Conservation (phyloP, 352 stramenopile genomes). For the Blastocystis sp. region DNA sequence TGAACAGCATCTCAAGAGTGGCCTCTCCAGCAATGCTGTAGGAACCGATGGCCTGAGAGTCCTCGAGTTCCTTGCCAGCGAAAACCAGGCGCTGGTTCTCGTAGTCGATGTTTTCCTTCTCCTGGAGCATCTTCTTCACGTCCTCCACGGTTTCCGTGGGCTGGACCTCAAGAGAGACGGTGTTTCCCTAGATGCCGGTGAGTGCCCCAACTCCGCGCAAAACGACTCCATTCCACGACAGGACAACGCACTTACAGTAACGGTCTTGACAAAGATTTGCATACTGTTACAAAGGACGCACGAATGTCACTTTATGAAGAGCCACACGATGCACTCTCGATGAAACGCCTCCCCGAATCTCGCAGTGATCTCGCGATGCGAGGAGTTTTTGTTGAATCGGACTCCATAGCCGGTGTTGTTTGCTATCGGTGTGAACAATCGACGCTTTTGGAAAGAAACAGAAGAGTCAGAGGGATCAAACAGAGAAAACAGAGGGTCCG, state of each 20-base stretch:
- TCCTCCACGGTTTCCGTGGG: slow-evolving; percentile 54
- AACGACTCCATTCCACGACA: not conserved
- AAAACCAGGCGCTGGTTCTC: slow-evolving; percentile 78
- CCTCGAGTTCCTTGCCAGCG: slow-evolving; percentile 77
- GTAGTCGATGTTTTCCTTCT: slow-evolving; percentile 68
- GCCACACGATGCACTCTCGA: not conserved
- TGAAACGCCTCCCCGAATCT: slow-evolving; percentile 16
- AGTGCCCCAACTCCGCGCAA: not conserved
- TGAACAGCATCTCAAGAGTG: slow-evolving; percentile 74
- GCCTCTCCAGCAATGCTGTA: slow-evolving; percentile 78
- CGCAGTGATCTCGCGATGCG: not conserved
- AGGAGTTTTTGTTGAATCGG: too few species aligned
- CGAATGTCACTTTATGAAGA: slow-evolving; percentile 67
- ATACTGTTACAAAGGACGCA: slow-evolving; percentile 38
- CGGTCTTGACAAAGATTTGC: slow-evolving; percentile 71
- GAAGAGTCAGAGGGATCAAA: not conserved
- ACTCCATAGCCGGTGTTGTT: too few species aligned
- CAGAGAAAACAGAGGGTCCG: not conserved
- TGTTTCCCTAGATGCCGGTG: slow-evolving; percentile 51
- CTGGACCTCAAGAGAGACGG: slow-evolving; percentile 70
- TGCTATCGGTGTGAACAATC: too few species aligned
- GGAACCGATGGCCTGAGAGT: slow-evolving; percentile 75
- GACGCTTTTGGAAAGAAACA: not conserved
- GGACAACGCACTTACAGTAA: slow-evolving; percentile 30
- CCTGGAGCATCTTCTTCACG: slow-evolving; percentile 69